Evolutionary conservation across 306 rosid genomes (phyloP).

Genomic region (Trichosanthes cucumerina): DNA sequence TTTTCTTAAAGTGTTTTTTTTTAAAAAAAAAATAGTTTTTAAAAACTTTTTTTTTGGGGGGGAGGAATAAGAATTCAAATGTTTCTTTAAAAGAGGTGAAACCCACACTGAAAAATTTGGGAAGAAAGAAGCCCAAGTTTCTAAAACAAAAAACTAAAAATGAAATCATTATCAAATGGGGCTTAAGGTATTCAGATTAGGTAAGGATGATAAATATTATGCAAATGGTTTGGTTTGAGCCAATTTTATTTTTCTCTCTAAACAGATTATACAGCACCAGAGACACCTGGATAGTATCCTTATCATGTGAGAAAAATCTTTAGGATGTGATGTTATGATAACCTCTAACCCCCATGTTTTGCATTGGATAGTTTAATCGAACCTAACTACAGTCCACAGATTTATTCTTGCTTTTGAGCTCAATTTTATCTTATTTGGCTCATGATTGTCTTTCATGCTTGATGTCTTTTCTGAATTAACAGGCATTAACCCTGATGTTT

Average conservation of each 20-base stretch:
- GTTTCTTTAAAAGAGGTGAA: background rate
- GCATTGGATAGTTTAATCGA: background rate
- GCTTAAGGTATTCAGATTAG: background rate
- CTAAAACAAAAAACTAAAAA: background rate
- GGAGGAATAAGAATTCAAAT: too few relatives aligned
- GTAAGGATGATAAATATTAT: background rate
- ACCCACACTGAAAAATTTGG: background rate
- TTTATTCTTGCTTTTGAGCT: background rate
- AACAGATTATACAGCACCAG: background rate
- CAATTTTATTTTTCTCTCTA: background rate
- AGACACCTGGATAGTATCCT: background rate
- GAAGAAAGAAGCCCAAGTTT: background rate
- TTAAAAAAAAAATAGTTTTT: too few relatives aligned
- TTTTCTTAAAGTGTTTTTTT: background rate
- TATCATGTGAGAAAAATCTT: background rate
- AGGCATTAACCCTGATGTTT: conserved; percentile 78
- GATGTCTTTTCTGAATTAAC: conserved; percentile 23
- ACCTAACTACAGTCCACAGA: background rate
- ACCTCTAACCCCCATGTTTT: background rate
- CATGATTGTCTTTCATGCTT: background rate
- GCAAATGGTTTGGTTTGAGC: background rate
- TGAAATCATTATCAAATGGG: background rate
- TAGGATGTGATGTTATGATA: background rate
- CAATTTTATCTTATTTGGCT: background rate
- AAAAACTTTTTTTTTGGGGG: too few relatives aligned